Evolutionary conservation across 768 basidiomycete species (phyloP), one percentile per base, ranked within the genome.

Genomic region (Termitomyces titanicus): DNA sequence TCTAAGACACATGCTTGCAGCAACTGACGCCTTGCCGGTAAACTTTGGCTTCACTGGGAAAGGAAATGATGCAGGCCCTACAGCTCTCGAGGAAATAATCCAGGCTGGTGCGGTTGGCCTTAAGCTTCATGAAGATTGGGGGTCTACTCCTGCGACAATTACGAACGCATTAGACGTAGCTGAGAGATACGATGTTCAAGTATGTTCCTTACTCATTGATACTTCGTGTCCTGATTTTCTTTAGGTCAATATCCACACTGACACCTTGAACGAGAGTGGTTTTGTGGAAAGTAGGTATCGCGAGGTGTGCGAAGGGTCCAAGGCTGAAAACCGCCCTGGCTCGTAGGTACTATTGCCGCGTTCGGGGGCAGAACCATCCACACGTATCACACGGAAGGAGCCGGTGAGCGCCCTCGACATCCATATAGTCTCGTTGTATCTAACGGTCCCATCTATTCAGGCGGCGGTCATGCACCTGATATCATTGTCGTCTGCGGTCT

Each of bases 101-200:
- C 42, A 56, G 25, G 63, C 63, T 45, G 63, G 63, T 42, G 63
- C 63, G 4, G 35, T 60, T 22, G 97, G 97, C 1, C 68, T 98
- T 62, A 99, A 99, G 74, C 72, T 99, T 55, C 97, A 99, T 64
- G 97, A 98, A 70, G 96, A 98, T 69, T 98, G 96, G 96, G 96
- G 96, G 2, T 79, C 83, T 18, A 95, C 94, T 1, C 97, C 97
- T 0, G 83, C 83, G 17, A 81, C 82, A 1, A 98, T 98, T 60
- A 72, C 74, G 53, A 86, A 81, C 42, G 86, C 86, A 49, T 74
- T 99, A 61, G 82, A 86, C 51, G 80, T 98, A 18, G 94, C 77
- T 0, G 94, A 98, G 62, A 79, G 91, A 56, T 94, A 91, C 67
- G 97, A 99, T 68, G 91, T 99, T 3, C 96, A 98, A 80, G 88